Evolutionary conservation across 1,284 basidiomycete species (phyloP).

Genomic region (Exsudoporus floridanus): DNA sequence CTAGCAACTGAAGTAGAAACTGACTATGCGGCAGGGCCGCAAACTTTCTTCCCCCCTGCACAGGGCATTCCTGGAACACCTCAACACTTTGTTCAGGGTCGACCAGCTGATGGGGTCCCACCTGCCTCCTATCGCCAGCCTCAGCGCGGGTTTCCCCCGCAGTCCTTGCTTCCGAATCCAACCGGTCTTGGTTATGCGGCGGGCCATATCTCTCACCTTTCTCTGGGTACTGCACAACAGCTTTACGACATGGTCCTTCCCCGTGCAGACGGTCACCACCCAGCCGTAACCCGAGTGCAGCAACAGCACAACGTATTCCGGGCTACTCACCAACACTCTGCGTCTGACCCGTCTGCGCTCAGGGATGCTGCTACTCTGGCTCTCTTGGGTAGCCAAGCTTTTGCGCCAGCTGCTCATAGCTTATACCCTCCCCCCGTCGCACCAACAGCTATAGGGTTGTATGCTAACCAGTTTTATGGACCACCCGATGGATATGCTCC

Average conservation of each 20-base stretch:
- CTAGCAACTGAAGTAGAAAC: constrained; percentile 53
- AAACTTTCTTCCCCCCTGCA: constrained; percentile 46
- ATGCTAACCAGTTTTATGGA: constrained; percentile 67
- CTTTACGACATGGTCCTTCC: constrained; percentile 77
- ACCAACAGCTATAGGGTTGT: constrained; percentile 55
- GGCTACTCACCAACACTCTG: constrained; percentile 71
- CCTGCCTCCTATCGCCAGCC: constrained; percentile 56
- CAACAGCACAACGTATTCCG: constrained; percentile 72
- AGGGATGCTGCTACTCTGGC: constrained; percentile 67
- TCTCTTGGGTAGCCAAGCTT: constrained; percentile 59
- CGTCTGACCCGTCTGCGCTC: constrained; percentile 71
- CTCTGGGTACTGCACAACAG: constrained; percentile 69
- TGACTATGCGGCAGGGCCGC: constrained; percentile 58
- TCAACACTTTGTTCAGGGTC: constrained; percentile 48
- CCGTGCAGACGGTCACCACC: constrained; percentile 54
- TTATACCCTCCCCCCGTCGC: constrained; percentile 52
- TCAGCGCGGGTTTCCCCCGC: constrained; percentile 57
- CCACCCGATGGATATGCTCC: constrained; percentile 56
- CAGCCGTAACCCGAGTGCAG: constrained; percentile 70
- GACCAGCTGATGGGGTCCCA: constrained; percentile 47
- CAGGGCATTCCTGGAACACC: constrained; percentile 36
- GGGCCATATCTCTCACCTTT: constrained; percentile 57
- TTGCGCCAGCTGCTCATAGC: constrained; percentile 40
- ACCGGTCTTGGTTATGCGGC: constrained; percentile 55
- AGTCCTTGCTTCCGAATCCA: constrained; percentile 53